Conservation (phyloP, 192 early-diverging fungal species). For the Podochytrium sp. region DNA sequence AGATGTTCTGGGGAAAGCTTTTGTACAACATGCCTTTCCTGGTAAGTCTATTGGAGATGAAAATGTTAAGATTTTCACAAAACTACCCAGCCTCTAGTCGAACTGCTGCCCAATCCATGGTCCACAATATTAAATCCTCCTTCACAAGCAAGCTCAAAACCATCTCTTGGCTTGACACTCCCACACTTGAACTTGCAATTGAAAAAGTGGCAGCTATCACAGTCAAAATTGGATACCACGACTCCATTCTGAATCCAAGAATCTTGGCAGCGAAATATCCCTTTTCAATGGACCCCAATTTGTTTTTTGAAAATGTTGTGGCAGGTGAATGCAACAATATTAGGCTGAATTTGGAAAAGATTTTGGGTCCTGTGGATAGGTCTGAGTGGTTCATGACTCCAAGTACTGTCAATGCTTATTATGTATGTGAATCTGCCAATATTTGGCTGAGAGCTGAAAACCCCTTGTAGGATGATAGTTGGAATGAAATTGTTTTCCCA, state of each 20-base stretch:
- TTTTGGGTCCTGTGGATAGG: conserved; percentile 34
- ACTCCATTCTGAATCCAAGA: conserved; percentile 59
- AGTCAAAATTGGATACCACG: conserved; percentile 68
- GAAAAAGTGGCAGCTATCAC: conserved; percentile 62
- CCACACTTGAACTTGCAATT: conserved; percentile 53
- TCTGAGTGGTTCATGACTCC: conserved; percentile 59
- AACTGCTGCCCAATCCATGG: conserved; percentile 35
- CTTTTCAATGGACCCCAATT: conserved; percentile 41
- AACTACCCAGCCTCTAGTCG: conserved; percentile 39
- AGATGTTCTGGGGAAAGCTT: conserved; percentile 9
- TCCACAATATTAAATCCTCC: conserved; percentile 47
- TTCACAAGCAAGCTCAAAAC: conserved; percentile 45
- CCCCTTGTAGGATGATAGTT: conserved; percentile 37
- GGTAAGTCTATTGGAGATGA: conserved; percentile 16
- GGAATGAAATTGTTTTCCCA: conserved; percentile 49
- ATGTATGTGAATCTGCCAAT: too few species aligned
- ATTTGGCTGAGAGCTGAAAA: too few species aligned
- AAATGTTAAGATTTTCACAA: conserved; percentile 3
- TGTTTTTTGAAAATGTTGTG: conserved; percentile 69
- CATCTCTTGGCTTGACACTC: conserved; percentile 64
- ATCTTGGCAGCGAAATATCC: conserved; percentile 57
- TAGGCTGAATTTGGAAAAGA: background rate
- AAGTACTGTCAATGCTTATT: conserved; percentile 31
- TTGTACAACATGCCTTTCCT: conserved; percentile 54
- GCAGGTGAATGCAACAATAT: conserved; percentile 21